phyloP scores from a whole-genome alignment of 345 rosid genomes.

The Firmiana major region DNA sequence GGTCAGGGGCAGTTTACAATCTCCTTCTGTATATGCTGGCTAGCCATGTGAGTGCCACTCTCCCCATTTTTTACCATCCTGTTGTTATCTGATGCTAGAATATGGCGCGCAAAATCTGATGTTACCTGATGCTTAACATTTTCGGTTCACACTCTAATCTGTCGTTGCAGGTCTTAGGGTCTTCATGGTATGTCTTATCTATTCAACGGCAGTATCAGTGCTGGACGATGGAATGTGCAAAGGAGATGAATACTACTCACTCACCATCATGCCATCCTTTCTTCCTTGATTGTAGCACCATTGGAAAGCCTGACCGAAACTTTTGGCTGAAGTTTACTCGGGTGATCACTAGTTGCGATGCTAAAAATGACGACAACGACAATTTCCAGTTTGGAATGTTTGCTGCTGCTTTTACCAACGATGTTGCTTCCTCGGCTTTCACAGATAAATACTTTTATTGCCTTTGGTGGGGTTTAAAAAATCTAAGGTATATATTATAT shows the following conservation, averaged over 20 bases:
- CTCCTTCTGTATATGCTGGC: constrained; percentile 67
- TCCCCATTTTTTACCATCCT: neutral
- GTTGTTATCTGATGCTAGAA: neutral
- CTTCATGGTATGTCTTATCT: constrained; percentile 74
- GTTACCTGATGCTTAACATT: no score
- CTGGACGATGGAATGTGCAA: constrained; percentile 53
- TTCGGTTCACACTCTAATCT: no score
- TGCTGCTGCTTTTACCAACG: constrained; percentile 58
- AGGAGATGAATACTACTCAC: constrained; percentile 48
- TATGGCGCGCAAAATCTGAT: no score
- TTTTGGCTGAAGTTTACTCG: constrained; percentile 56
- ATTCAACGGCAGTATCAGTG: constrained; percentile 65
- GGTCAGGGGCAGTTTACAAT: constrained; percentile 90
- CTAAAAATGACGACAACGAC: constrained; percentile 32
- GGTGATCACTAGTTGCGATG: constrained; percentile 50
- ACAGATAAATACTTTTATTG: constrained; percentile 69
- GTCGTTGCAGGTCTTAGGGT: constrained; percentile 61
- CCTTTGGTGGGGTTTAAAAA: constrained; percentile 91
- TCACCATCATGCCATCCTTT: constrained; percentile 41
- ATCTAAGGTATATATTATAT: constrained; percentile 62
- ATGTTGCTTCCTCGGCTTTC: constrained; percentile 56
- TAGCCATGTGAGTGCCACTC: constrained; percentile 56
- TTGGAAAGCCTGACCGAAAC: constrained; percentile 39
- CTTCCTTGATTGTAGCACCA: constrained; percentile 63
- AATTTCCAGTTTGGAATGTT: constrained; percentile 72